These are phyloP conservation scores for Hygrophorus pudorinus DNA, from an alignment of 768 basidiomycete species.

Conservation along the genomic window DNA sequence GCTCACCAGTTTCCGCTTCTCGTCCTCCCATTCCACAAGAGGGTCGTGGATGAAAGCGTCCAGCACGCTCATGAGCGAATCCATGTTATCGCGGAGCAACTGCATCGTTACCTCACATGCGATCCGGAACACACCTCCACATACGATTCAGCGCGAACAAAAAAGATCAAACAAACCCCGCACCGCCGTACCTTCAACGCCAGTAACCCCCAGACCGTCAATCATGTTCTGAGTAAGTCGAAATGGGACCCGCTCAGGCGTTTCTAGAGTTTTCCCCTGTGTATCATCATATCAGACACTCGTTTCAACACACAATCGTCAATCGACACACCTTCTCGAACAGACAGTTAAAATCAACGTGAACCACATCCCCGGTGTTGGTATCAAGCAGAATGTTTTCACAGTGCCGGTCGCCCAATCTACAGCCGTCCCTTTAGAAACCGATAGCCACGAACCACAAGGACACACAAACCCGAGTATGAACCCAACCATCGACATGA, in stretches of 20 bases:
- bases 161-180: too few relatives aligned
- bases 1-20: conserved; percentile 55
- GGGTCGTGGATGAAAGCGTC: conserved; percentile 98
- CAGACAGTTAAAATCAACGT: conserved; percentile 96
- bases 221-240: conserved; percentile 88
- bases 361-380: conserved; percentile 83
- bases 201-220: conserved; percentile 87
- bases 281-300: conserved; percentile 21
- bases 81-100: conserved; percentile 81
- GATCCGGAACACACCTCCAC: conserved; percentile 77
- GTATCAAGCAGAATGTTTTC: conserved; percentile 93
- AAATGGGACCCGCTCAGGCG: conserved; percentile 90
- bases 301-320: too few relatives aligned
- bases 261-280: conserved; percentile 75
- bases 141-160: too few relatives aligned
- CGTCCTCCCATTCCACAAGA: conserved; percentile 89
- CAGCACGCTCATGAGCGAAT: conserved; percentile 88
- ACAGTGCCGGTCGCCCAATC: conserved; percentile 95
- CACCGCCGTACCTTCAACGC: conserved; percentile 82
- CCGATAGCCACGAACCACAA: neutral
- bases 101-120: conserved; percentile 88
- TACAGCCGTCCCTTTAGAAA: conserved; percentile 18
- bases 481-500: conserved; percentile 98
- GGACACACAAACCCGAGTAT: conserved; percentile 68
- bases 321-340: conserved; percentile 74